These are phyloP conservation scores for Salix arbutifolia DNA, from an alignment of 345 rosid genomes.

Conservation along the genomic window DNA sequence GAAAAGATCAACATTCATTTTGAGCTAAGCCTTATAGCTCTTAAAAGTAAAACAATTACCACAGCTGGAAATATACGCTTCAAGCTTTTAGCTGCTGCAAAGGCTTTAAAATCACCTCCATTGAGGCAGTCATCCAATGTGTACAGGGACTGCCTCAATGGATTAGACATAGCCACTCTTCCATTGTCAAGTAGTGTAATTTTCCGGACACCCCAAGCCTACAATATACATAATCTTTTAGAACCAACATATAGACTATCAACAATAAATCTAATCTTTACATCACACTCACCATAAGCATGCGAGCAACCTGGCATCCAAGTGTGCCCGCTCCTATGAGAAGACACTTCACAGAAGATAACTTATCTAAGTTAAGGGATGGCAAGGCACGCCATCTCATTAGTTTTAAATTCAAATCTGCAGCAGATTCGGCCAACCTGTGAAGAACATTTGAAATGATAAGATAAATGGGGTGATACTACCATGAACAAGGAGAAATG, in stretches of 20 bases:
- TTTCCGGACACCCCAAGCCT: constrained; percentile 94
- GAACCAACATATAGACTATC: constrained; percentile 6
- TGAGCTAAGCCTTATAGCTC: not conserved
- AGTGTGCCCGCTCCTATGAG: constrained; percentile 96
- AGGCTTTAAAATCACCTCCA: constrained; percentile 80
- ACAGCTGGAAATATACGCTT: constrained; percentile 80
- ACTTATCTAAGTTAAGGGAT: constrained; percentile 63
- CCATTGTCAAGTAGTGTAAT: constrained; percentile 89
- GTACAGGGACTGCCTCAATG: constrained; percentile 90
- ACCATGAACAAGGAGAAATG: constrained; percentile 2
- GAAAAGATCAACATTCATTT: not conserved
- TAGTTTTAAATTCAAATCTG: constrained; percentile 88
- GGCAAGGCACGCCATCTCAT: constrained; percentile 99
- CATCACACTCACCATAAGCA: constrained; percentile 65
- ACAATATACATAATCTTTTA: constrained; percentile 22
- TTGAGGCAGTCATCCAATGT: constrained; percentile 79
- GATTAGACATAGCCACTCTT: constrained; percentile 93
- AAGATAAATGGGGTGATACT: constrained; percentile 5
- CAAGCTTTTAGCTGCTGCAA: constrained; percentile 82
- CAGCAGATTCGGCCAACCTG: constrained; percentile 89
- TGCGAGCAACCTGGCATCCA: constrained; percentile 96
- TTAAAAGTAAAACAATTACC: constrained; percentile 39
- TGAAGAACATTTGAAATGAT: constrained; percentile 10
- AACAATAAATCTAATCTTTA: not conserved
- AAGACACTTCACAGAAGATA: constrained; percentile 80